A percentile compares a stretch with the other conserved stretches of the same genome.
Conservation (phyloP, 257 asterid genomes). For the Henckelia pumila region DNA sequence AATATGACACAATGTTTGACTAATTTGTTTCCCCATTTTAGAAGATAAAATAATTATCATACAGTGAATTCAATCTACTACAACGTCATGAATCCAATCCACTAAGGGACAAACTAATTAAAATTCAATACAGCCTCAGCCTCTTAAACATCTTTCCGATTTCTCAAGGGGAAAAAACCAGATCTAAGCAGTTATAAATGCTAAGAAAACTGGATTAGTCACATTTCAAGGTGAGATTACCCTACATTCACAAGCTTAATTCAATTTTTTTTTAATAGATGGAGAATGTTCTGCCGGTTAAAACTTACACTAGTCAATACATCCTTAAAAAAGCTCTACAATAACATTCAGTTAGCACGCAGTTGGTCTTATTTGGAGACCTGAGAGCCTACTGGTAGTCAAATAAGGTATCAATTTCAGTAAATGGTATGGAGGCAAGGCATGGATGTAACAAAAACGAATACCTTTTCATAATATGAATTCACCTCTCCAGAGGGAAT, state of each 20-base stretch:
- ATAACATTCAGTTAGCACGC: too few relatives aligned
- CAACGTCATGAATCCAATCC: not conserved
- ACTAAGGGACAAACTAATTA: not conserved
- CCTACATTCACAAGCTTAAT: slow-evolving; percentile 4
- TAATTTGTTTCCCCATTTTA: too few relatives aligned
- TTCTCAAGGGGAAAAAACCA: not conserved
- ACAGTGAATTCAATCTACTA: not conserved
- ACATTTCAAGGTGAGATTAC: not conserved
- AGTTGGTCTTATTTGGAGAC: not conserved
- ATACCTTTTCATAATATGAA: slow-evolving; percentile 79
- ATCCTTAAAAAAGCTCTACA: too few relatives aligned
- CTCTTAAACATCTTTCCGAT: slow-evolving; percentile 9
- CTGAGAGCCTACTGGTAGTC: slow-evolving; percentile 12
- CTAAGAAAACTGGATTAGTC: not conserved
- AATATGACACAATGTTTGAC: too few relatives aligned
- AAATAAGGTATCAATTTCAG: slow-evolving; percentile 11
- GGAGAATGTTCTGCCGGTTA: not conserved
- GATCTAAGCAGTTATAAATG: slow-evolving; percentile 3
- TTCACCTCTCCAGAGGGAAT: slow-evolving; percentile 73
- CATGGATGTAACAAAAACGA: slow-evolving; percentile 13
- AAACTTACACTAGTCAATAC: too few relatives aligned
- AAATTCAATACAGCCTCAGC: not conserved
- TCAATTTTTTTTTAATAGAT: not conserved
- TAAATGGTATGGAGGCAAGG: slow-evolving; percentile 15
- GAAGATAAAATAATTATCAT: not conserved